phyloP scores from a whole-genome alignment of 768 basidiomycete genomes.

The Trametes cubensis region DNA sequence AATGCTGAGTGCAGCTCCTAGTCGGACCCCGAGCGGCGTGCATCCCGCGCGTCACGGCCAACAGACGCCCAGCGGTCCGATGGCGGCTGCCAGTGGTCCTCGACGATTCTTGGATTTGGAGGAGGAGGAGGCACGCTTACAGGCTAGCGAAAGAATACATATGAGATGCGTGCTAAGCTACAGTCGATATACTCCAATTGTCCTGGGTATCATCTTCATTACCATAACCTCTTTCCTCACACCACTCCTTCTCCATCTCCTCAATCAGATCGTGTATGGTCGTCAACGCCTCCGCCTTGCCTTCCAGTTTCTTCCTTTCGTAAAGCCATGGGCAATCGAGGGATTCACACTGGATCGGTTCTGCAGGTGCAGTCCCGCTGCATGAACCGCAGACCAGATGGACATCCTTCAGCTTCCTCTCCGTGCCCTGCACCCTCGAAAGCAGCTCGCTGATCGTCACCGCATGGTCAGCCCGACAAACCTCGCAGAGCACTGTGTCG shows the following conservation, averaged over 20 bases:
- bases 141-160: neutral
- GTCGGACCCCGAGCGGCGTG: neutral
- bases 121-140: no score
- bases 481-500: conserved; percentile 53
- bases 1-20: no score
- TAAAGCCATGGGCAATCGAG: conserved; percentile 88
- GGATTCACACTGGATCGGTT: conserved; percentile 75
- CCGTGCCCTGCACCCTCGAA: conserved; percentile 54
- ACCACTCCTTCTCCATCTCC: conserved; percentile 37
- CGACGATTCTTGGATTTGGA: no score
- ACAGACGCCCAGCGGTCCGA: neutral
- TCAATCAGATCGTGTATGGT: conserved; percentile 37
- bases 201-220: conserved; percentile 12
- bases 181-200: conserved; percentile 2
- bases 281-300: conserved; percentile 37
- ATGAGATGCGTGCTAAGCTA: neutral
- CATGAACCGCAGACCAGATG: conserved; percentile 79
- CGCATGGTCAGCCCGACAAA: conserved; percentile 55
- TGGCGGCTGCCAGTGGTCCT: neutral
- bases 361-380: conserved; percentile 52
- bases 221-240: conserved; percentile 10
- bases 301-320: conserved; percentile 62
- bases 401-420: conserved; percentile 55
- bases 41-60: neutral
- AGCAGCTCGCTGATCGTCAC: conserved; percentile 60